Conservation (phyloP, 306 rosid species). For the Cotoneaster glaucophyllus region DNA sequence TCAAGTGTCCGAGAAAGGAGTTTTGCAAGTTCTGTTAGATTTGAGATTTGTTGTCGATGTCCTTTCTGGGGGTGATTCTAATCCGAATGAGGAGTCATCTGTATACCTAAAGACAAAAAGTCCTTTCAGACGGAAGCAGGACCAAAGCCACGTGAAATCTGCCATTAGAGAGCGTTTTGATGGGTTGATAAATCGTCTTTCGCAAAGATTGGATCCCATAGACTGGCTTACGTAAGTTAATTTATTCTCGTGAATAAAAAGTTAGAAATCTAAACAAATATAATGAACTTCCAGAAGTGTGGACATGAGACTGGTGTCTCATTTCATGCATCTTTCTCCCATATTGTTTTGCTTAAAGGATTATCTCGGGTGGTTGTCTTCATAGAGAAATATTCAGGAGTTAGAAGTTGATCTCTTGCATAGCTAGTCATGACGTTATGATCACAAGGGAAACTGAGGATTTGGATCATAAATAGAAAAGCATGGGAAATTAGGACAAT, state of each 20-base stretch:
- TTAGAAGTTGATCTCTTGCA: not conserved
- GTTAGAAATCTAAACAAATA: not conserved
- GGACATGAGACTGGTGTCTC: not conserved
- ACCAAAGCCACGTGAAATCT: constrained; percentile 45
- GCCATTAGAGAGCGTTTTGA: constrained; percentile 55
- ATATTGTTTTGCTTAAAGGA: not conserved
- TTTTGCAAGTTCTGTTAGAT: constrained; percentile 79
- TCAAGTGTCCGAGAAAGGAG: constrained; percentile 85
- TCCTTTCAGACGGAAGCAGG: constrained; percentile 66
- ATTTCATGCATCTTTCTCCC: not conserved
- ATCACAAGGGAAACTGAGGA: not conserved
- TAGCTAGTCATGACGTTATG: not conserved
- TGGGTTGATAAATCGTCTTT: constrained; percentile 58
- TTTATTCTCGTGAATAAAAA: not conserved
- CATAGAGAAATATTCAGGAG: not conserved
- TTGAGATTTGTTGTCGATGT: constrained; percentile 85
- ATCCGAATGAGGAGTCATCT: constrained; percentile 39
- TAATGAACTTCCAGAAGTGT: not conserved
- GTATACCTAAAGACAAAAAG: constrained; percentile 40
- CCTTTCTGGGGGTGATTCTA: constrained; percentile 77
- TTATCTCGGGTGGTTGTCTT: not conserved
- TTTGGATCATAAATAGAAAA: not conserved
- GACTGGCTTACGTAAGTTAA: constrained; percentile 97
- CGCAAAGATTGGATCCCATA: constrained; percentile 88
- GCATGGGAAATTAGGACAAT: not conserved